A percentile compares a stretch with the other conserved stretches of the same genome.
Conservation (phyloP, 2,329 filamentous ascomycete genomes). For the Aspergillus sp. region DNA sequence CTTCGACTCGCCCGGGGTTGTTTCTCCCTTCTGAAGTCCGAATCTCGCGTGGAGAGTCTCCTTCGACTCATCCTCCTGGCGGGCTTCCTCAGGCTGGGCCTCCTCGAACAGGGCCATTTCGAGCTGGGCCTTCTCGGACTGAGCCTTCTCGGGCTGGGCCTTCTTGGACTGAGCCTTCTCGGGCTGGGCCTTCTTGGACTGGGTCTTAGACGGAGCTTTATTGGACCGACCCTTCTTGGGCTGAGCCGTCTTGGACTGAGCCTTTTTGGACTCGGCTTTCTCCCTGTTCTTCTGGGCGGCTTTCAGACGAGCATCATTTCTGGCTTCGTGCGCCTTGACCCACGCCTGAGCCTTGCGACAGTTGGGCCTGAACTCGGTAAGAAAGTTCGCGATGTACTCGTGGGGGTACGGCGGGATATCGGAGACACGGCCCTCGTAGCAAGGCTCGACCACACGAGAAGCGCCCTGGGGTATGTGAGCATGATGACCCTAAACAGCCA, state of each 20-base stretch:
- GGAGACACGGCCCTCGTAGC: constrained; percentile 2
- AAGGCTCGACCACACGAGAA: background rate
- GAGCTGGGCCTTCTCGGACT: no score
- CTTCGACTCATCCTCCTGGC: no score
- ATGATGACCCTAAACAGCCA: background rate
- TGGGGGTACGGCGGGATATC: background rate
- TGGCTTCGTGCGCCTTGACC: constrained; percentile 10
- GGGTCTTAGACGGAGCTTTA: no score
- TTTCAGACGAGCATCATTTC: constrained; percentile 1
- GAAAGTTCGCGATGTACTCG: constrained; percentile 9
- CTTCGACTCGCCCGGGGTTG: no score
- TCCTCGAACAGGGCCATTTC: no score
- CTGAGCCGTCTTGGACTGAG: background rate
- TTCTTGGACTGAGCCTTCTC: no score
- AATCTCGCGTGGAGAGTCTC: no score
- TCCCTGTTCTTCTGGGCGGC: background rate
- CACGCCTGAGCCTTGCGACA: constrained; percentile 12
- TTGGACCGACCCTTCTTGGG: no score
- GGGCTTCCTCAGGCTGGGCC: no score
- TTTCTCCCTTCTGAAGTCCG: no score
- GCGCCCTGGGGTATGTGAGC: background rate
- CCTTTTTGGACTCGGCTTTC: background rate
- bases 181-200: constrained; percentile 1
- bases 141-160: no score
- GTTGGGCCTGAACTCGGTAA: constrained; percentile 9